A percentile compares a stretch with the other conserved stretches of the same genome.
phyloP scores from a whole-genome alignment of 495 filamentous ascomycete genomes.

The Hypoxylon intermedium region DNA sequence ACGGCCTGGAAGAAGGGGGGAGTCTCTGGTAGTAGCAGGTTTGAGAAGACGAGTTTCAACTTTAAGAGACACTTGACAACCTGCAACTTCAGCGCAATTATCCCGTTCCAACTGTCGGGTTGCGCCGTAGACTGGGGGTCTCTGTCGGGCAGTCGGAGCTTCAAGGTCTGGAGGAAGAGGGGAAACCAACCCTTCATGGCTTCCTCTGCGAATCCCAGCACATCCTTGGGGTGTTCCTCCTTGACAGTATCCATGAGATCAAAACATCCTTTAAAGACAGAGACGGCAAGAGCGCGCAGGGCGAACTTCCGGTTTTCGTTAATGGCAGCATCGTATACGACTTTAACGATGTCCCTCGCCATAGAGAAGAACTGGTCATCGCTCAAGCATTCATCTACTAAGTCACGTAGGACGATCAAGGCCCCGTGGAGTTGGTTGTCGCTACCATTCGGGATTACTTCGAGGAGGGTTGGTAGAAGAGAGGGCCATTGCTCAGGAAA shows the following conservation, averaged over 20 bases:
- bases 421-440: constrained; percentile 86
- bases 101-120: constrained; percentile 71
- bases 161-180: constrained; percentile 78
- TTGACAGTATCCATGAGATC: constrained; percentile 95
- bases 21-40: constrained; percentile 79
- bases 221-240: constrained; percentile 83
- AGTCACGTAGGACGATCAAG: constrained; percentile 81
- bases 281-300: constrained; percentile 81
- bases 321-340: constrained; percentile 80
- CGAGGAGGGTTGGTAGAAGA: constrained; percentile 80
- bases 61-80: constrained; percentile 92
- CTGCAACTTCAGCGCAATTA: constrained; percentile 85
- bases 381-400: constrained; percentile 90
- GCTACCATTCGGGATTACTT: constrained; percentile 72
- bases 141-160: constrained; percentile 68
- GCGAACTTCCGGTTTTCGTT: constrained; percentile 74
- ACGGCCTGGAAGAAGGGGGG: constrained; percentile 79
- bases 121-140: constrained; percentile 45
- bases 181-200: constrained; percentile 82
- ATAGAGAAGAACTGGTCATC: constrained; percentile 93
- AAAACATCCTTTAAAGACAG: constrained; percentile 88
- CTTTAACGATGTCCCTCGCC: constrained; percentile 80
- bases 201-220: constrained; percentile 88
- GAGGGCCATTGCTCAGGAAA: constrained; percentile 93
- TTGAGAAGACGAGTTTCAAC: constrained; percentile 81